Evolutionary conservation across 2,329 filamentous ascomycete species (phyloP).

Genomic region (Ophiostoma tasmaniense): DNA sequence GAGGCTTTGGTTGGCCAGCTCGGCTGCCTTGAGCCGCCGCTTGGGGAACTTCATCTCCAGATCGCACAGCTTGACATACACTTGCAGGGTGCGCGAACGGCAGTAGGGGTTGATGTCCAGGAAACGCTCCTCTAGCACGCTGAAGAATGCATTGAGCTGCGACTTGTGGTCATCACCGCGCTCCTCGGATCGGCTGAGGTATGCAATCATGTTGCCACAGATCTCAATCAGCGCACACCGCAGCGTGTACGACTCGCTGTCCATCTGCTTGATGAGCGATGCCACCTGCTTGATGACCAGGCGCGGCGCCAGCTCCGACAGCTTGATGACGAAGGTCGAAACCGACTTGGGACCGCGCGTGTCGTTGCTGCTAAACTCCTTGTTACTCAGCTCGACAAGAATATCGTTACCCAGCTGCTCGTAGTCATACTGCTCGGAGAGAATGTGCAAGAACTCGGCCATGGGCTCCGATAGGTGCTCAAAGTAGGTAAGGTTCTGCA

Average conservation of each 20-base stretch:
- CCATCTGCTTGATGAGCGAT: slow-evolving; percentile 83
- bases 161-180: slow-evolving; percentile 87
- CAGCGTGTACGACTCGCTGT: slow-evolving; percentile 94
- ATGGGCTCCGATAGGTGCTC: slow-evolving; percentile 98
- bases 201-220: slow-evolving; percentile 86
- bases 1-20: slow-evolving; percentile 78
- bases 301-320: slow-evolving; percentile 85
- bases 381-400: slow-evolving; percentile 86
- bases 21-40: slow-evolving; percentile 75
- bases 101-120: slow-evolving; percentile 96
- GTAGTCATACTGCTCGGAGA: slow-evolving; percentile 96
- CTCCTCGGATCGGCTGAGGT: slow-evolving; percentile 86
- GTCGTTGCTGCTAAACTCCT: slow-evolving; percentile 96
- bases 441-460: slow-evolving; percentile 94
- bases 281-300: slow-evolving; percentile 98
- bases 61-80: slow-evolving; percentile 85
- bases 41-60: slow-evolving; percentile 96
- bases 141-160: slow-evolving; percentile 93
- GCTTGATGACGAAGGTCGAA: slow-evolving; percentile 82
- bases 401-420: slow-evolving; percentile 92
- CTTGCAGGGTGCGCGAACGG: slow-evolving; percentile 82
- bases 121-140: slow-evolving; percentile 92
- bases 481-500: slow-evolving; percentile 96
- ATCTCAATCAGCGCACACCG: slow-evolving; percentile 93
- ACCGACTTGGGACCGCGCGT: slow-evolving; percentile 93